A percentile compares a stretch with the other conserved stretches of the same genome.
These are phyloP conservation scores for Talaromyces wortmannii DNA, from an alignment of 495 filamentous ascomycete genomes.

Conservation along the genomic window DNA sequence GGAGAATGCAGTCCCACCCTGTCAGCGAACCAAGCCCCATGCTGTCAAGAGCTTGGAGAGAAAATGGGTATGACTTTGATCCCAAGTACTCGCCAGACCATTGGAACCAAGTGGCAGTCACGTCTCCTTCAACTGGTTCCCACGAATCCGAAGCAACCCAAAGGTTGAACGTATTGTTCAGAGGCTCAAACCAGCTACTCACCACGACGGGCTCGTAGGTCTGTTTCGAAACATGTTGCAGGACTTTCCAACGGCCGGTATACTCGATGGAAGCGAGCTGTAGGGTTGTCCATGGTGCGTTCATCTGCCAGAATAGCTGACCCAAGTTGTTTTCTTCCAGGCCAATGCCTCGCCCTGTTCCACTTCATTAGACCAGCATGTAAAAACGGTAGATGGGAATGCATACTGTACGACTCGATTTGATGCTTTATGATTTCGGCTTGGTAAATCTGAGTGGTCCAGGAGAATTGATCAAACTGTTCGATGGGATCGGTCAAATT, in stretches of 20 bases:
- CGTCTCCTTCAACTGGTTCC: neutral
- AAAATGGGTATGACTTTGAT: neutral
- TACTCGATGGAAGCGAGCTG: slow-evolving; percentile 47
- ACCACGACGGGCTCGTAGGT: slow-evolving; percentile 43
- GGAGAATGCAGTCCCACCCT: neutral
- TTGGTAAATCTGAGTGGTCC: slow-evolving; percentile 48
- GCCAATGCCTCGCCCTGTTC: slow-evolving; percentile 29
- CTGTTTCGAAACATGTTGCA: slow-evolving; percentile 43
- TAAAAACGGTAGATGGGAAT: neutral
- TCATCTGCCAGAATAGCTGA: slow-evolving; percentile 48
- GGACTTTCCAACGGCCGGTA: slow-evolving; percentile 44
- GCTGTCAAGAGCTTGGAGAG: neutral
- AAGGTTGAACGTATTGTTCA: neutral
- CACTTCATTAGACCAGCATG: neutral
- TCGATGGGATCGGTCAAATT: slow-evolving; percentile 37
- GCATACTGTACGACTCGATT: slow-evolving; percentile 42
- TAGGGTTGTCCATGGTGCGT: slow-evolving; percentile 49
- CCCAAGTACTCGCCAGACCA: neutral
- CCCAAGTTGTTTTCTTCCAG: slow-evolving; percentile 39
- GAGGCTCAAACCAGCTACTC: slow-evolving; percentile 36
- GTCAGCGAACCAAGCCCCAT: neutral
- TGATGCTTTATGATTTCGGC: slow-evolving; percentile 45
- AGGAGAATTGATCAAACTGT: slow-evolving; percentile 50
- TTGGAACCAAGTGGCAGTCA: neutral
- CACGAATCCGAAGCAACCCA: neutral